Conservation (phyloP, 768 basidiomycete genomes). For the Kwoniella dendrophila region DNA sequence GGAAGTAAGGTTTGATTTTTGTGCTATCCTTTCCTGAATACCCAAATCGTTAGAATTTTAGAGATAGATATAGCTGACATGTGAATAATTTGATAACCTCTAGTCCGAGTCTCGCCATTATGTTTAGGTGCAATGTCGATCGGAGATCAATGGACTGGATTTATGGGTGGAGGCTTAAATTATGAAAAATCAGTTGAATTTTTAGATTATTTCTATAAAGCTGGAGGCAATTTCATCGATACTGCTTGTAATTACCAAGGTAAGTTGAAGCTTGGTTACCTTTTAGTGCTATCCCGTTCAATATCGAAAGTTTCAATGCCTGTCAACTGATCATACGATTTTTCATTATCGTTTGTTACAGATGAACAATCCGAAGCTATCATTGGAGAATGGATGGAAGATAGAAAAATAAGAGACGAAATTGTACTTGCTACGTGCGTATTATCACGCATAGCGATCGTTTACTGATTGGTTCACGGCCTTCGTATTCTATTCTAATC, state of each 20-base stretch:
- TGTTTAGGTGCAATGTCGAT: conserved; percentile 58
- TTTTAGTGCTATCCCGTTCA: not conserved
- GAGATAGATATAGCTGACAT: not conserved
- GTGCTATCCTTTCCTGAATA: not conserved
- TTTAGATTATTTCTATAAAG: conserved; percentile 59
- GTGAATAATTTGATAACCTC: not conserved
- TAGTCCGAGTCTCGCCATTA: conserved; percentile 57
- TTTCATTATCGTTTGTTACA: not conserved
- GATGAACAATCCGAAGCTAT: conserved; percentile 64
- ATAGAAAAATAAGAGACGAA: conserved; percentile 59
- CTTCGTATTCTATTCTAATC: no score
- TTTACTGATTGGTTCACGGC: no score
- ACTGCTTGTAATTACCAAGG: conserved; percentile 36
- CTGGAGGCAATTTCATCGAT: conserved; percentile 63
- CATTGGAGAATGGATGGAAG: conserved; percentile 62
- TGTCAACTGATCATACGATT: not conserved
- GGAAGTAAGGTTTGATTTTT: conserved; percentile 29
- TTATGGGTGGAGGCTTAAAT: conserved; percentile 34
- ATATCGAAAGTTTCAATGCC: not conserved
- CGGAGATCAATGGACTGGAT: conserved; percentile 57
- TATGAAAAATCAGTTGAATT: conserved; percentile 57
- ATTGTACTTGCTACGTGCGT: conserved; percentile 50
- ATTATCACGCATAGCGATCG: no score
- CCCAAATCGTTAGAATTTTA: not conserved
- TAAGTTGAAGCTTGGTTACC: not conserved